A percentile compares a stretch with the other conserved stretches of the same genome.
phyloP scores from a whole-genome alignment of 495 filamentous ascomycete genomes.

The Neurospora sp. region DNA sequence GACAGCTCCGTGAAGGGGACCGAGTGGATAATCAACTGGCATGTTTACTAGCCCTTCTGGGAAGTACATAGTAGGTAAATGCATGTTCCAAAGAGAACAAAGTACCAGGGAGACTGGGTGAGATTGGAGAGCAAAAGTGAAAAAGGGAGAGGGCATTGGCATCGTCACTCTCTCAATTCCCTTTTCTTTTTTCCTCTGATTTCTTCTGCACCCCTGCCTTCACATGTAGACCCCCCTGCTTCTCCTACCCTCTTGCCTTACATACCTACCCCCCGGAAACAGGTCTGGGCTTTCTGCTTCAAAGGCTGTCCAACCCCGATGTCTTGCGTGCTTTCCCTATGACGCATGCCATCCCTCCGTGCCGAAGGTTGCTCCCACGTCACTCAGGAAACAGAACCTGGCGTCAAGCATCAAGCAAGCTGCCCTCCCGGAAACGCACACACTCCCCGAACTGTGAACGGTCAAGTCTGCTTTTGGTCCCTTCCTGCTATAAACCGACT shows the following conservation, averaged over 20 bases:
- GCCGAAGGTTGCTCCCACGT: not conserved
- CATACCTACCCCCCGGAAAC: not conserved
- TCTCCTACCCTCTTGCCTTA: not conserved
- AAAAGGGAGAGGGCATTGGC: not conserved
- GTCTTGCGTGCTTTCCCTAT: slow-evolving; percentile 9
- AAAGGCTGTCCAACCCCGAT: not conserved
- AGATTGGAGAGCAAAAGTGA: not conserved
- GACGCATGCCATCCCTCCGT: slow-evolving; percentile 9
- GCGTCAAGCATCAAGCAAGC: not conserved
- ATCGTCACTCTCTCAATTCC: not conserved
- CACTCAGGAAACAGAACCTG: not conserved
- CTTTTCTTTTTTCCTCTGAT: not conserved
- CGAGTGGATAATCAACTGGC: not conserved
- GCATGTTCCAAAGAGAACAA: not conserved
- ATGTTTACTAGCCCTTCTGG: not conserved
- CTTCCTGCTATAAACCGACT: slow-evolving; percentile 7
- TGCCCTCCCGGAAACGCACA: not conserved
- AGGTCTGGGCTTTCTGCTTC: not conserved
- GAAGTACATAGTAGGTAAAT: not conserved
- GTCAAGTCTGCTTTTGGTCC: not conserved
- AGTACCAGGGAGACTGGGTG: not conserved
- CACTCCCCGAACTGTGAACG: not conserved
- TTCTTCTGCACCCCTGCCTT: not conserved
- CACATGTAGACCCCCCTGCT: not conserved
- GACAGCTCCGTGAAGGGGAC: not conserved